Evolutionary conservation across 2,329 filamentous ascomycete species (phyloP).

Genomic region (Trichophyton benhamiae): DNA sequence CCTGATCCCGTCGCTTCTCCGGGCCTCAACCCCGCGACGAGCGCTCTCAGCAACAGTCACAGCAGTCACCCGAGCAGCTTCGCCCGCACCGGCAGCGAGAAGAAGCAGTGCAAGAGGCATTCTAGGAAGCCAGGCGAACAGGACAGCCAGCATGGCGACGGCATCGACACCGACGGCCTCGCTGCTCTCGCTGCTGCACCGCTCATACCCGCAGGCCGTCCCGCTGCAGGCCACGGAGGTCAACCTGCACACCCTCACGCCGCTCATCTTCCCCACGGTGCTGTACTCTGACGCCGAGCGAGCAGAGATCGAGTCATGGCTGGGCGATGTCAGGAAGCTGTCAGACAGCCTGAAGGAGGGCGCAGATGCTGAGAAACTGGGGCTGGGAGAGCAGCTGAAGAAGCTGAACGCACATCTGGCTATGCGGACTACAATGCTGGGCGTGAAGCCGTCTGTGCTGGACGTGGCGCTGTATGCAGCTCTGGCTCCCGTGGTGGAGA

Average conservation of each 20-base stretch:
- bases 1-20: constrained; percentile 11
- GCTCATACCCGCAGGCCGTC: constrained; percentile 31
- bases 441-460: constrained; percentile 76
- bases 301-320: constrained; percentile 80
- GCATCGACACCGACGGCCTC: constrained; percentile 30
- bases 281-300: constrained; percentile 69
- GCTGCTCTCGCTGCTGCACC: constrained; percentile 34
- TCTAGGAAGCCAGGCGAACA: neutral
- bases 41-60: neutral
- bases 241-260: constrained; percentile 35
- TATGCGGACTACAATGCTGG: constrained; percentile 77
- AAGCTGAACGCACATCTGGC: constrained; percentile 78
- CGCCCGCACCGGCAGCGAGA: neutral
- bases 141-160: constrained; percentile 19
- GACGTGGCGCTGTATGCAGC: constrained; percentile 74
- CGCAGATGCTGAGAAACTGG: constrained; percentile 35
- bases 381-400: constrained; percentile 54
- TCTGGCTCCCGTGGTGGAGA: constrained; percentile 61
- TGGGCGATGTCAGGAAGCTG: constrained; percentile 62
- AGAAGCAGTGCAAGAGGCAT: neutral
- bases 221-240: constrained; percentile 31
- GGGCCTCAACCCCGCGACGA: constrained; percentile 15
- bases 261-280: constrained; percentile 55
- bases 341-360: constrained; percentile 43
- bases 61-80: neutral